Percentiles rank a stretch among this genome's conserved stretches.
Conservation (phyloP, 2,329 filamentous ascomycete species). For the Pestalotiopsis sp. region DNA sequence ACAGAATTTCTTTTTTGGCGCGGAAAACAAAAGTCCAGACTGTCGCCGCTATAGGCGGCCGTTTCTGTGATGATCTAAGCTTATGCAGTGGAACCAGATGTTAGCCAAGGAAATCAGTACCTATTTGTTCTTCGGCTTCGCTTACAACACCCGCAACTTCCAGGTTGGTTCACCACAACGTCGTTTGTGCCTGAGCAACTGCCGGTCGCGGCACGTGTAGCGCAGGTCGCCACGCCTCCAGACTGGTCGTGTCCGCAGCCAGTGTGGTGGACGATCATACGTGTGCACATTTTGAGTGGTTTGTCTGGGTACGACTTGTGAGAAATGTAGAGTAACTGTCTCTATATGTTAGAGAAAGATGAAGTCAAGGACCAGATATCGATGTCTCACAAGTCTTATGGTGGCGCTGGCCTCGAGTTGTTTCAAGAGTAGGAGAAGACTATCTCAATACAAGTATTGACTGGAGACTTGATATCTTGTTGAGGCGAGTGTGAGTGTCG, state of each 20-base stretch:
- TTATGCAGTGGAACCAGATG: not conserved
- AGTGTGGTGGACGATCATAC: not conserved
- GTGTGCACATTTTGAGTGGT: not conserved
- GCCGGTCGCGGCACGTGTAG: not conserved
- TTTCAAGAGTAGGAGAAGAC: not conserved
- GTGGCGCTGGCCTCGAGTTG: not conserved
- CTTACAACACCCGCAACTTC: not conserved
- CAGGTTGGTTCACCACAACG: not conserved
- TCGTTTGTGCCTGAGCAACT: not conserved
- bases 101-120: not conserved
- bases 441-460: not conserved
- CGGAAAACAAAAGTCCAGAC: not conserved
- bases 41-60: not conserved
- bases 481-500: not conserved
- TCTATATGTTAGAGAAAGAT: not conserved
- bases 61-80: not conserved
- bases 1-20: not conserved
- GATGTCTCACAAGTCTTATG: not conserved
- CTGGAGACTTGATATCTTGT: not conserved
- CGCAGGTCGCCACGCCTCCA: not conserved
- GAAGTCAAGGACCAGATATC: not conserved
- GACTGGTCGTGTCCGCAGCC: not conserved
- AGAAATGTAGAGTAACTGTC: not conserved
- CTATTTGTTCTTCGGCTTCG: not conserved
- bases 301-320: not conserved